Evolutionary conservation across 805 yeast genomes (phyloP).

Genomic region (Debaryomyces maramus): DNA sequence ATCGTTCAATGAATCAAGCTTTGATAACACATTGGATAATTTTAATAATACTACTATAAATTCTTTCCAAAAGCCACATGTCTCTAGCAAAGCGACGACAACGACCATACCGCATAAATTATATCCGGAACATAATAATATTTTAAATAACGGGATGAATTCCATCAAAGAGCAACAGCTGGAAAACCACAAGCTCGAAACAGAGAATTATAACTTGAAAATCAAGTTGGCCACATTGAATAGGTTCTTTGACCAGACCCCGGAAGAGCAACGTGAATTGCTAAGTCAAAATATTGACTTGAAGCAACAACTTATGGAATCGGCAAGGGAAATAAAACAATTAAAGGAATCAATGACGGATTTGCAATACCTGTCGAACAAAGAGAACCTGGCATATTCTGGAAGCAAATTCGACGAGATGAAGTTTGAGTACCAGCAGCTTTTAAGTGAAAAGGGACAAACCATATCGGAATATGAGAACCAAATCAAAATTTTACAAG

Average conservation of each 20-base stretch:
- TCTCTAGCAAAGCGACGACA: not conserved
- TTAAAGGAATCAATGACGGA: slow-evolving; percentile 10
- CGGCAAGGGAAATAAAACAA: slow-evolving; percentile 12
- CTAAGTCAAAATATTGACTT: slow-evolving; percentile 39
- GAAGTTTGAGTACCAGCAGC: slow-evolving; percentile 8
- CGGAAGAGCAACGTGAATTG: slow-evolving; percentile 38
- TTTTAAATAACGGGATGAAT: slow-evolving; percentile 11
- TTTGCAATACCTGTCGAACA: slow-evolving; percentile 11
- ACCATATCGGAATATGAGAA: slow-evolving; percentile 4
- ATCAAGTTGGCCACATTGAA: slow-evolving; percentile 43
- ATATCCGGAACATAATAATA: not conserved
- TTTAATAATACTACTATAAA: slow-evolving; percentile 16
- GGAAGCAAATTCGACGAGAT: slow-evolving; percentile 5
- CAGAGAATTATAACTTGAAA: slow-evolving; percentile 46
- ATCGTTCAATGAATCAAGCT: slow-evolving; percentile 12
- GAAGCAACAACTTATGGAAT: slow-evolving; percentile 24
- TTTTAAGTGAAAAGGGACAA: slow-evolving; percentile 7
- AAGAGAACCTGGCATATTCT: slow-evolving; percentile 6
- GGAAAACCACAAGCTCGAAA: slow-evolving; percentile 27
- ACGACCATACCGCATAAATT: not conserved
- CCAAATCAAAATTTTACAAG: slow-evolving; percentile 9
- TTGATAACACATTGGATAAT: slow-evolving; percentile 17
- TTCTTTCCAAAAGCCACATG: slow-evolving; percentile 5
- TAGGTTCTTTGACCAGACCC: slow-evolving; percentile 42
- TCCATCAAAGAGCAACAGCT: slow-evolving; percentile 23